phyloP scores from a whole-genome alignment of 225 moss, liverwort and hornwort genomes.

The Marchantia paleacea region DNA sequence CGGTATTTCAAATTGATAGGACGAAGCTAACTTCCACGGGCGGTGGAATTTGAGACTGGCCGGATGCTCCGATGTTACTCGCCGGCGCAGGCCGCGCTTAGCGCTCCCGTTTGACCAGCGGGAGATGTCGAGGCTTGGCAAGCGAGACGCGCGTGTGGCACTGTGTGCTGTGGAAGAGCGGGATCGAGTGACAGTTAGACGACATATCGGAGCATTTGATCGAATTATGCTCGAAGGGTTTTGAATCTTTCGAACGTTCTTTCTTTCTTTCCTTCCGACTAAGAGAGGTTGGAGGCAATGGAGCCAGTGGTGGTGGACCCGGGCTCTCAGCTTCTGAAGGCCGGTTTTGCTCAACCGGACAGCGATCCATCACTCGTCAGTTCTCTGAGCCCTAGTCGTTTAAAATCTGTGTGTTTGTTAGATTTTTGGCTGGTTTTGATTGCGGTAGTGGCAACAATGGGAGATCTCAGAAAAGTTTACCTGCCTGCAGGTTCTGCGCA shows the following conservation, averaged over 20 bases:
- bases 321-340: conserved; percentile 72
- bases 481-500: conserved; percentile 40
- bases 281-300: conserved; percentile 38
- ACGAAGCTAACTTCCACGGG: too few relatives aligned
- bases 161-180: neutral
- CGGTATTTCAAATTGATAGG: too few relatives aligned
- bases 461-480: neutral
- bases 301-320: conserved; percentile 96
- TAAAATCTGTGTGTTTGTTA: neutral
- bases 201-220: neutral
- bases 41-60: too few relatives aligned
- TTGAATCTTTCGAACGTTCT: neutral
- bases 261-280: neutral
- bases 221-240: neutral
- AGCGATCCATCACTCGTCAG: conserved; percentile 79
- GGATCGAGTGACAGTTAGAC: neutral
- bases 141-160: neutral
- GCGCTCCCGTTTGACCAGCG: too few relatives aligned
- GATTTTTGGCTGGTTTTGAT: neutral
- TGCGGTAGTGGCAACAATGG: neutral
- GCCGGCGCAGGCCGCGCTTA: too few relatives aligned
- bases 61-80: too few relatives aligned
- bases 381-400: neutral
- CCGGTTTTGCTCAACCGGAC: conserved; percentile 87
- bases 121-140: too few relatives aligned